Conservation (phyloP, 768 basidiomycete species). For the Chiua virens region DNA sequence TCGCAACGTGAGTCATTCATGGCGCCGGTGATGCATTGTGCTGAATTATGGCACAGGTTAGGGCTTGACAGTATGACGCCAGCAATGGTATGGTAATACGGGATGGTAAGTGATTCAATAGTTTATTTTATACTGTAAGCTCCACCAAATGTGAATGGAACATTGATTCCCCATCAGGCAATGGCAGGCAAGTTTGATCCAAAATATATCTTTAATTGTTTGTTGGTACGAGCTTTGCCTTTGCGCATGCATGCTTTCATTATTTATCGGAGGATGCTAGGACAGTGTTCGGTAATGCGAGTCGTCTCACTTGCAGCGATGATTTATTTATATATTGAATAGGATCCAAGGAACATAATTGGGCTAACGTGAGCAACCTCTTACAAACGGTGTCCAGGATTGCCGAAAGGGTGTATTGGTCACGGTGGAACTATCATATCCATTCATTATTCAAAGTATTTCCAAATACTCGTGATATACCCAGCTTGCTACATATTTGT, state of each 20-base stretch:
- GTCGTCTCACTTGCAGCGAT: background rate
- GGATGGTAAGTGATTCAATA: slow-evolving; percentile 6
- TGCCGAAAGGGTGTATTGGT: too few species aligned
- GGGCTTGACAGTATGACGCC: background rate
- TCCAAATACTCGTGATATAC: too few species aligned
- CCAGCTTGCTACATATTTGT: too few species aligned
- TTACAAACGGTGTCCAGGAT: too few species aligned
- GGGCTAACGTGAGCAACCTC: too few species aligned
- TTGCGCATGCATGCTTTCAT: background rate
- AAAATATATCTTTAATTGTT: background rate
- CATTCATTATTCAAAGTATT: too few species aligned
- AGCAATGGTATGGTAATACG: background rate
- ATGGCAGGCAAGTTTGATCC: background rate
- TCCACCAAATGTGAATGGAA: background rate
- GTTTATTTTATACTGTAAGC: slow-evolving; percentile 1
- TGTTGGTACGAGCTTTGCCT: background rate
- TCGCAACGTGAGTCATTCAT: background rate
- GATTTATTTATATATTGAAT: too few species aligned
- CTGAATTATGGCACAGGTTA: background rate
- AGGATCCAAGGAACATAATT: too few species aligned
- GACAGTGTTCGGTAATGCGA: background rate
- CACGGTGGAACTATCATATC: too few species aligned
- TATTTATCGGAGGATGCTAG: background rate
- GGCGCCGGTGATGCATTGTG: too few species aligned
- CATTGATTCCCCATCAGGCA: background rate